These are phyloP conservation scores for Sporobolus alterniflorus DNA, from an alignment of 202 grass and related monocot species.

Conservation along the genomic window DNA sequence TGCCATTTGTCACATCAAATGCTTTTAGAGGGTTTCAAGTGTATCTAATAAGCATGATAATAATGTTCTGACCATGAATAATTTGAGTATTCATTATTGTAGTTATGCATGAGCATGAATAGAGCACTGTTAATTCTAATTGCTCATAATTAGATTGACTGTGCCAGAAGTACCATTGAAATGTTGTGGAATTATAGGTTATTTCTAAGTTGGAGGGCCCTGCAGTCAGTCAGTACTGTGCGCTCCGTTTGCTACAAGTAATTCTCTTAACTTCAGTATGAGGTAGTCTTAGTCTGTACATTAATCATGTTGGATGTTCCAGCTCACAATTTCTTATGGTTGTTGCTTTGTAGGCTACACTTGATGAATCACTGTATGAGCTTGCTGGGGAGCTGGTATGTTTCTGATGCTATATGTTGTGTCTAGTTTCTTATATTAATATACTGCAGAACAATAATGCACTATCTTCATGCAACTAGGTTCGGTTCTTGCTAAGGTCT, in stretches of 20 bases:
- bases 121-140: background rate
- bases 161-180: conserved; percentile 30
- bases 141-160: conserved; percentile 23
- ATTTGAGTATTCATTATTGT: background rate
- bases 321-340: conserved; percentile 28
- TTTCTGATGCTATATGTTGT: conserved; percentile 46
- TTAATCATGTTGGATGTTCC: conserved; percentile 33
- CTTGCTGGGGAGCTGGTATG: conserved; percentile 95
- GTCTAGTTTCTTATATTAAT: conserved; percentile 28
- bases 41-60: background rate
- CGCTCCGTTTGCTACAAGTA: conserved; percentile 94
- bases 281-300: conserved; percentile 29
- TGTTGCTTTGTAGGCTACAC: conserved; percentile 77
- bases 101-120: conserved; percentile 25
- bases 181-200: conserved; percentile 60
- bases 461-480: conserved; percentile 57
- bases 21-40: conserved; percentile 9
- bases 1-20: background rate
- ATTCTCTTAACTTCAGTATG: conserved; percentile 27
- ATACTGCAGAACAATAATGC: conserved; percentile 29
- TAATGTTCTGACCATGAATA: conserved; percentile 8
- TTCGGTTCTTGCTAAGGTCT: conserved; percentile 97
- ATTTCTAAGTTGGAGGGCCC: conserved; percentile 99
- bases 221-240: conserved; percentile 97
- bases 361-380: conserved; percentile 97